Percentiles rank a stretch among this genome's conserved stretches.
phyloP scores from a whole-genome alignment of 2,329 filamentous ascomycete genomes.

The Chaetomiaceae sp. region DNA sequence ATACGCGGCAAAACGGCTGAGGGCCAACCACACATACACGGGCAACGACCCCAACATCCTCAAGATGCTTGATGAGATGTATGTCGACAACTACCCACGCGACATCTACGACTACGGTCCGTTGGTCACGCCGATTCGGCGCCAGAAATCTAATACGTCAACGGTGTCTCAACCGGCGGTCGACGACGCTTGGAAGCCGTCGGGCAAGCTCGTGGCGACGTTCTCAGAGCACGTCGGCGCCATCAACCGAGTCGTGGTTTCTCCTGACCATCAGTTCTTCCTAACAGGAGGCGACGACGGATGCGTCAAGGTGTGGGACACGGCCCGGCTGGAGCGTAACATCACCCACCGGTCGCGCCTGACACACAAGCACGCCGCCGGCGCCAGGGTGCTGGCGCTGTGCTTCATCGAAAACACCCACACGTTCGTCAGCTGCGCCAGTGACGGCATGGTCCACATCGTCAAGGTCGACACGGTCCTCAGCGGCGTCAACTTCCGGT shows the following conservation, averaged over 20 bases:
- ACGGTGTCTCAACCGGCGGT: slow-evolving; percentile 45
- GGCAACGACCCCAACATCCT: slow-evolving; percentile 70
- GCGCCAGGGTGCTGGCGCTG: slow-evolving; percentile 70
- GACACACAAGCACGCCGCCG: slow-evolving; percentile 70
- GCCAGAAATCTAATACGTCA: slow-evolving; percentile 46
- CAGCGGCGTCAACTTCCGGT: slow-evolving; percentile 56
- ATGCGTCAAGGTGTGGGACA: slow-evolving; percentile 89
- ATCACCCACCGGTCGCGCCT: slow-evolving; percentile 82
- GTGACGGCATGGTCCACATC: slow-evolving; percentile 84
- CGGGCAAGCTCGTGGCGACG: slow-evolving; percentile 77
- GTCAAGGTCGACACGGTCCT: slow-evolving; percentile 66
- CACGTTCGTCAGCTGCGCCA: slow-evolving; percentile 85
- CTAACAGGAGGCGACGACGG: slow-evolving; percentile 91
- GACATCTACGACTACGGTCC: slow-evolving; percentile 72
- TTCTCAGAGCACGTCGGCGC: slow-evolving; percentile 83
- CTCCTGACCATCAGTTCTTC: slow-evolving; percentile 92
- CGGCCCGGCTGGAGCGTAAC: slow-evolving; percentile 82
- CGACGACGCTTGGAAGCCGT: slow-evolving; percentile 73
- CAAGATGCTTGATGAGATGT: slow-evolving; percentile 78
- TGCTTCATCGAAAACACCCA: slow-evolving; percentile 94
- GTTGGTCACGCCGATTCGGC: slow-evolving; percentile 64
- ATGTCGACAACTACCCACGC: slow-evolving; percentile 64
- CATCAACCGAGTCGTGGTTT: slow-evolving; percentile 74
- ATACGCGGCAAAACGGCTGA: slow-evolving; percentile 43
- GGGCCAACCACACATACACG: slow-evolving; percentile 74